Evolutionary conservation across 805 yeast genomes (phyloP), one percentile per base, ranked within the genome.

Genomic region (Starmerella potacharoeniae): DNA sequence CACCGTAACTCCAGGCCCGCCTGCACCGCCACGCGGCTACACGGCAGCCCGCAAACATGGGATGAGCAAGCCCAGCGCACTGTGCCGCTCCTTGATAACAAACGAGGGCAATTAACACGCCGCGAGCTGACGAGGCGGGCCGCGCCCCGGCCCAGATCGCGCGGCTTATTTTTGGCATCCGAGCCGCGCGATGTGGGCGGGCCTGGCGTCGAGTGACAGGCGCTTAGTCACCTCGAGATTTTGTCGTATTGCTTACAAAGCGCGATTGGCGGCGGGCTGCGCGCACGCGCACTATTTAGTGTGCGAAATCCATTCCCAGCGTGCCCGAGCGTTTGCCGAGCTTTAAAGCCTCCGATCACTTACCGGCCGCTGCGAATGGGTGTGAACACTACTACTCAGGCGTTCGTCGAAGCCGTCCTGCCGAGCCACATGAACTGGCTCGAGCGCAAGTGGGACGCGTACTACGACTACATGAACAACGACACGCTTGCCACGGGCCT

Each of bases 401-500:
- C 53, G n/a, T 49, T 55, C 37, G 56, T 49, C 10, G 54, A 57
- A n/a, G 36, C 55, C 11, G 30, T 58, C 5, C 33, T 53, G 16
- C 53, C 58, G 35, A 35, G 44, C 28, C 58, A 58, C 46, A 30
- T 58, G 34, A 55, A 50, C 64, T 52, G 72, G 29, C 43, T 82
- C 44, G 97, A 91, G 69, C 77, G 77, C 60, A 66, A 80, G 55
- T 91, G 98, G 98, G 95, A 95, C 11, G 73, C 88, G 28, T 91
- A 86, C 81, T 91, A 89, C 73, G 74, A 80, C 56, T 89, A 81
- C 71, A 78, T 89, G 77, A 78, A 81, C 63, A 91, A 91, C 69
- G 98, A 91, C 70, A 76, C 85, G 36, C 76, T 91, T 58, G 96
- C 97, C 52, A 91, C 97, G 1, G 98, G 97, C 31, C 69, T 89